Evolutionary conservation across 140 eudicot species (phyloP).

Genomic region (Bidens hawaiensis): DNA sequence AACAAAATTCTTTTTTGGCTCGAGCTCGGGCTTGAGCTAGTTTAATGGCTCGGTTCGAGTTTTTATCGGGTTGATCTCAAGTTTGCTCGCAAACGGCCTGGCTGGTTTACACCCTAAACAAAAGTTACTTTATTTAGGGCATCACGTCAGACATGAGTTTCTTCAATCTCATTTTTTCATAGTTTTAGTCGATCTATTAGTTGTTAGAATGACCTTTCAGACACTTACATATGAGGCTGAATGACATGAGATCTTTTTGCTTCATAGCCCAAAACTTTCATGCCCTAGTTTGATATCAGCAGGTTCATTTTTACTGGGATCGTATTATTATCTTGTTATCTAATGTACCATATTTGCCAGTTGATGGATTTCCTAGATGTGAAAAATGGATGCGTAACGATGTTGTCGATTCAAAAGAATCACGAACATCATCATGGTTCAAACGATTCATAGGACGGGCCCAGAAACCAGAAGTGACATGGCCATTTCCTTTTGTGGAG

Average conservation of each 20-base stretch:
- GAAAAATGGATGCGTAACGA: conserved; percentile 85
- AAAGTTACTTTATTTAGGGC: background rate
- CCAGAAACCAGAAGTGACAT: conserved; percentile 77
- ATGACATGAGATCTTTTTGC: background rate
- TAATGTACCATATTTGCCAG: conserved; percentile 38
- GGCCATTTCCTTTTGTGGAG: conserved; percentile 96
- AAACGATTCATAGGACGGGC: conserved; percentile 88
- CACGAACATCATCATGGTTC: conserved; percentile 80
- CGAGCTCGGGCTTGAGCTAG: no score
- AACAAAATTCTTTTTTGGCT: no score
- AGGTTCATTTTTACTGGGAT: background rate
- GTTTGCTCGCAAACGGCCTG: no score
- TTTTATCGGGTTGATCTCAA: no score
- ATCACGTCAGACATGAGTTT: background rate
- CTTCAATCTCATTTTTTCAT: background rate
- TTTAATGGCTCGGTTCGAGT: no score
- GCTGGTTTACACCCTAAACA: no score
- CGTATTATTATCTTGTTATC: background rate
- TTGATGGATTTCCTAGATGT: conserved; percentile 85
- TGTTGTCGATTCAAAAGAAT: conserved; percentile 58
- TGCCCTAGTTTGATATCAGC: background rate
- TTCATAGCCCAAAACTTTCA: background rate
- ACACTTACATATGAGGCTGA: background rate
- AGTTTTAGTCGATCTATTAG: background rate
- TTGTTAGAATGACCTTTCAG: conserved; percentile 1